Evolutionary conservation across 805 yeast genomes (phyloP), one percentile per base, ranked within the genome.

Genomic region (Nakazawaea populi): DNA sequence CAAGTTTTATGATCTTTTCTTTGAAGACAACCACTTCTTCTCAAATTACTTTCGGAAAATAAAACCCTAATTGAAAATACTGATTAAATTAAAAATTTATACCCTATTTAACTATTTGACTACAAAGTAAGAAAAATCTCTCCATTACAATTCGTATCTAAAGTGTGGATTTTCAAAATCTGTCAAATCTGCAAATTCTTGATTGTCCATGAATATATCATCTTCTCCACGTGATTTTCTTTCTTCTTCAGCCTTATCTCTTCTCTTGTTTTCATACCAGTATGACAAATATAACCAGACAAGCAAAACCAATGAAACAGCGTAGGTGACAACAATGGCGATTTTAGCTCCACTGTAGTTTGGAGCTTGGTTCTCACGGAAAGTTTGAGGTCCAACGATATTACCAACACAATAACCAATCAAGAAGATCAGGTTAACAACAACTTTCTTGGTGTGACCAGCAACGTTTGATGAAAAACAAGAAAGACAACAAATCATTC

Each of bases 331-430:
- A 49, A 83, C 62, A 44, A 80, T 60, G 0, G 80, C 72, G 24
- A 79, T 71, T 58, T 81, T 82, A 2, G 87, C 87, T 6, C 83
- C 77, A 24, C 64, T 64, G 56, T 79, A 83, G 29, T 70, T 61
- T n/a, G 86, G 86, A 24, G 75, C 76, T 48, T 76, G 73, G 27
- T 65, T 55, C 0, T 69, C 74, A 58, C 79, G 74, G 62, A 82
- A 82, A 56, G 79, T 65, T 59, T 82, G 87, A 4, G 88, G 87
- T 0, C 85, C 87, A 38, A 79, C 69, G 49, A 84, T 65, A 55
- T 81, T 73, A 4, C 83, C 79, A 31, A 80, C 62, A 14, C 80
- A 77, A 62, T 79, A 80, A 5, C 75, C 79, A 53, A 80, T 66
- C 81, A 81, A 75, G 0, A 82, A 79, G 28, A 75, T 57, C 5